A percentile compares a stretch with the other conserved stretches of the same genome.
These are phyloP conservation scores for Picea abies DNA, from an alignment of 83 land plant species.

Conservation along the genomic window DNA sequence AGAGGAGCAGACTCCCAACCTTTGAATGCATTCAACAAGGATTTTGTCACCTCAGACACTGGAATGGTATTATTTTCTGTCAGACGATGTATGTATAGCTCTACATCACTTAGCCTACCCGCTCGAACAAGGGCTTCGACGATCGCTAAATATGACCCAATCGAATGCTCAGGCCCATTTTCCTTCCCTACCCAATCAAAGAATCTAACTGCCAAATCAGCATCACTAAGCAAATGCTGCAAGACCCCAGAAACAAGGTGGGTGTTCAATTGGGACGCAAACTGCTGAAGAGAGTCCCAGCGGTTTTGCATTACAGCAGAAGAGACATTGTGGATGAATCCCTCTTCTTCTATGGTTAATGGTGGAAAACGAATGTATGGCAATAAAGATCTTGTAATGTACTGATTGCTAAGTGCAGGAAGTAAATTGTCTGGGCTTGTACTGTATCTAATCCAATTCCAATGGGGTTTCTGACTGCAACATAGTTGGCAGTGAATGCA, in stretches of 20 bases:
- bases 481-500: background rate
- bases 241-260: slow-evolving; percentile 9
- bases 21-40: slow-evolving; percentile 25
- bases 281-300: background rate
- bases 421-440: background rate
- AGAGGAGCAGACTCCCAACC: slow-evolving; percentile 25
- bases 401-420: background rate
- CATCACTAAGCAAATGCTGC: slow-evolving; percentile 11
- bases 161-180: slow-evolving; percentile 3
- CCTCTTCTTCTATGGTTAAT: slow-evolving; percentile 16
- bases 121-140: slow-evolving; percentile 15
- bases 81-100: slow-evolving; percentile 8
- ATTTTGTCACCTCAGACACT: slow-evolving; percentile 3
- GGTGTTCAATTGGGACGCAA: background rate
- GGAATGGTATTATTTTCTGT: background rate
- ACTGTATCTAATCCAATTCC: background rate
- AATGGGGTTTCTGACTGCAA: background rate
- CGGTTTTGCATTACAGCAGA: background rate
- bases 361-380: background rate
- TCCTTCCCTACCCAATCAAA: slow-evolving; percentile 7
- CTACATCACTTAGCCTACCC: background rate
- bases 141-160: slow-evolving; percentile 13
- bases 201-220: slow-evolving; percentile 8
- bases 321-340: background rate
- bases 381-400: slow-evolving; percentile 1